These are phyloP conservation scores for Brassica balearica DNA, from an alignment of 441 rosid genomes.

Conservation along the genomic window DNA sequence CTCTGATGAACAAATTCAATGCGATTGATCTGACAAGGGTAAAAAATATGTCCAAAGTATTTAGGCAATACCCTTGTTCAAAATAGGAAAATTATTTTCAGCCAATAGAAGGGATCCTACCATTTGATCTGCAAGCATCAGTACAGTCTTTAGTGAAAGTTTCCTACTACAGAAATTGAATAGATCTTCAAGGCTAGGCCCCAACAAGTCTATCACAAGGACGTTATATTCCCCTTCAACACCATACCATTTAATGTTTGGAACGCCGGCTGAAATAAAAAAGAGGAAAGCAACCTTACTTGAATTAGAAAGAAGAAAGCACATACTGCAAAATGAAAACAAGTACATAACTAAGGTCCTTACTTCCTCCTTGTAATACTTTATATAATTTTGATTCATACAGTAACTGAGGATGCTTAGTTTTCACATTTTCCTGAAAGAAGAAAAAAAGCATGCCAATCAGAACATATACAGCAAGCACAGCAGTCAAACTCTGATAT, in stretches of 20 bases:
- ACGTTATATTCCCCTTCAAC: constrained; percentile 94
- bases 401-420: constrained; percentile 89
- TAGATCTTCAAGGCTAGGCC: constrained; percentile 90
- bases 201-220: constrained; percentile 88
- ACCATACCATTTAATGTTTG: constrained; percentile 91
- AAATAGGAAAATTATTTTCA: neutral
- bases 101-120: constrained; percentile 47
- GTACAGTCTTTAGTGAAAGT: constrained; percentile 82
- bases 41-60: constrained; percentile 11
- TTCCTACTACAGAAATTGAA: constrained; percentile 90
- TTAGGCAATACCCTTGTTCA: neutral
- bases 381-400: constrained; percentile 84
- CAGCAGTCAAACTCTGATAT: too few species aligned
- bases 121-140: constrained; percentile 97
- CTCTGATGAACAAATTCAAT: constrained; percentile 86
- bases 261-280: constrained; percentile 75
- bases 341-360: constrained; percentile 35
- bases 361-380: constrained; percentile 93
- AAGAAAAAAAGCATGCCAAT: neutral
- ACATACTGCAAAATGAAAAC: constrained; percentile 21
- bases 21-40: constrained; percentile 71
- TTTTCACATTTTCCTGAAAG: constrained; percentile 78
- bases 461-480: too few species aligned
- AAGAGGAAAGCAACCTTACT: constrained; percentile 30
- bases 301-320: constrained; percentile 10